A percentile compares a stretch with the other conserved stretches of the same genome.
phyloP scores from a whole-genome alignment of 208 protist species.

The Acanthamoeba comandoni region DNA sequence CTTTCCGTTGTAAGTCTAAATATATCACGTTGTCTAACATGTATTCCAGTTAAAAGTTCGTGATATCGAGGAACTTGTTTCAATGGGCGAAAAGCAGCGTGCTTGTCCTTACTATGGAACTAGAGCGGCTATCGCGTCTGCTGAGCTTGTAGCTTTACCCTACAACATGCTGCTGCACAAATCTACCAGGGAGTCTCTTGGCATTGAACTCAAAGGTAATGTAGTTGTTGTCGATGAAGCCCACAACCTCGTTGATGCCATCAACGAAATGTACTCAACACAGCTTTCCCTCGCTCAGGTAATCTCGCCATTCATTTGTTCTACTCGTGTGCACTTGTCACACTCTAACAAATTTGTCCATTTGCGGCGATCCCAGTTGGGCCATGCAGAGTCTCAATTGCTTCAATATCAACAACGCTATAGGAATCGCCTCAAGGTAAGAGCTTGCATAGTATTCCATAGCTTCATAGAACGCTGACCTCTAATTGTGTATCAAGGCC shows the following conservation, averaged over 20 bases:
- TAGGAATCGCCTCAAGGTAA: constrained; percentile 89
- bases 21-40: background rate
- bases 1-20: background rate
- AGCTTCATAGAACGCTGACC: too few relatives aligned
- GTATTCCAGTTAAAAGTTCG: constrained; percentile 25
- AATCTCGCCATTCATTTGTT: background rate
- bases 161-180: constrained; percentile 82
- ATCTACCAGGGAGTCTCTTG: constrained; percentile 81
- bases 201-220: constrained; percentile 86
- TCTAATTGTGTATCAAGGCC: too few relatives aligned
- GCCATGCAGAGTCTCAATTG: constrained; percentile 83
- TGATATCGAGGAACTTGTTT: constrained; percentile 87
- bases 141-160: constrained; percentile 77
- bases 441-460: too few relatives aligned
- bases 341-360: background rate
- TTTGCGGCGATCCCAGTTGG: constrained; percentile 75
- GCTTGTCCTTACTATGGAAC: constrained; percentile 84
- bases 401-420: constrained; percentile 89
- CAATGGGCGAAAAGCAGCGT: constrained; percentile 65
- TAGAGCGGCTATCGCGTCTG: constrained; percentile 30
- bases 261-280: constrained; percentile 90
- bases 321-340: background rate
- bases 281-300: constrained; percentile 83
- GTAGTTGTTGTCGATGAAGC: constrained; percentile 95
- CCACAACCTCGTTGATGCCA: constrained; percentile 95